phyloP scores from a whole-genome alignment of 345 rosid genomes.

The Carallia brachiata region DNA sequence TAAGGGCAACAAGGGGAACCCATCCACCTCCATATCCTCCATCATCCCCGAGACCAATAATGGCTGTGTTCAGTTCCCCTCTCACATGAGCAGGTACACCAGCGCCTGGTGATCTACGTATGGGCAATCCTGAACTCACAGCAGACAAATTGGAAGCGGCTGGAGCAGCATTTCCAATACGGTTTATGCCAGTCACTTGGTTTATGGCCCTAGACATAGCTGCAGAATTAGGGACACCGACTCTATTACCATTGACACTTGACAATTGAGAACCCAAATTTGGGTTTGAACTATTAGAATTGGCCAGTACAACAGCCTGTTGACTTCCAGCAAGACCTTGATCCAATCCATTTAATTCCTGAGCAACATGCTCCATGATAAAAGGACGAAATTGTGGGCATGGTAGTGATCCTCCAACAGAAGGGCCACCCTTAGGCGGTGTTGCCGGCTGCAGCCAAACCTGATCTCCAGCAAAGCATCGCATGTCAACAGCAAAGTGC shows the following conservation, averaged over 20 bases:
- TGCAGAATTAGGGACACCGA: slow-evolving; percentile 54
- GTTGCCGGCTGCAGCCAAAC: slow-evolving; percentile 99
- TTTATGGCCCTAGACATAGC: slow-evolving; percentile 59
- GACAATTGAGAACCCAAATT: slow-evolving; percentile 49
- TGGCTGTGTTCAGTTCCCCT: slow-evolving; percentile 94
- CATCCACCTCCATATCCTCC: slow-evolving; percentile 99
- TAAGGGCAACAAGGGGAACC: slow-evolving; percentile 99
- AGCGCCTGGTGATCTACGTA: slow-evolving; percentile 76
- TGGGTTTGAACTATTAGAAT: slow-evolving; percentile 40
- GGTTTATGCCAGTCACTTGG: slow-evolving; percentile 63
- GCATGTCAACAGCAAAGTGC: slow-evolving; percentile 96
- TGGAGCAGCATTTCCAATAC: slow-evolving; percentile 59
- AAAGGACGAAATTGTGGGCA: slow-evolving; percentile 99
- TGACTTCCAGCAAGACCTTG: slow-evolving; percentile 68
- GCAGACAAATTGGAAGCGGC: slow-evolving; percentile 61
- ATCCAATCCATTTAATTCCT: slow-evolving; percentile 89
- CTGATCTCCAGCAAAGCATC: slow-evolving; percentile 99
- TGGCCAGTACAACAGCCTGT: slow-evolving; percentile 54
- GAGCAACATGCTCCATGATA: slow-evolving; percentile 99
- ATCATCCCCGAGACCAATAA: slow-evolving; percentile 98
- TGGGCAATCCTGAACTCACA: slow-evolving; percentile 60
- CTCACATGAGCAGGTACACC: slow-evolving; percentile 88
- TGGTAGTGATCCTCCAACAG: slow-evolving; percentile 93
- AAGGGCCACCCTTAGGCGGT: slow-evolving; percentile 89
- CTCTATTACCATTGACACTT: slow-evolving; percentile 67